These are phyloP conservation scores for Diplodia scrobiculata DNA, from an alignment of 2,329 filamentous ascomycete genomes.

Conservation along the genomic window DNA sequence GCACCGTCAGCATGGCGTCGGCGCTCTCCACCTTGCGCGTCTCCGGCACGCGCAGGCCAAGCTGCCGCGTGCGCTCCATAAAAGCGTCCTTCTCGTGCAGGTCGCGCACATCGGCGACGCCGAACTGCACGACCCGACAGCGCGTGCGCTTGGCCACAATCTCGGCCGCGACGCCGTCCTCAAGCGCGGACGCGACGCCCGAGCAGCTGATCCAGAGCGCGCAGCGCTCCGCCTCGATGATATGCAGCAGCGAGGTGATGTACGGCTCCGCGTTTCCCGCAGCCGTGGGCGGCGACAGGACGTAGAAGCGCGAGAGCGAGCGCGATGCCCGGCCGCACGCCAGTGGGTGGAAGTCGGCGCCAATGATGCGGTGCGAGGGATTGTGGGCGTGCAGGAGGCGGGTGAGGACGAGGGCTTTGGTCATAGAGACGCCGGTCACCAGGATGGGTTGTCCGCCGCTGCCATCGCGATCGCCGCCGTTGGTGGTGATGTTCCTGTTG, in stretches of 20 bases:
- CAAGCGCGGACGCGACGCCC: constrained; percentile 64
- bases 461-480: background rate
- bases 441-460: constrained; percentile 58
- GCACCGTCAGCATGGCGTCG: constrained; percentile 56
- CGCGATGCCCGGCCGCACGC: constrained; percentile 57
- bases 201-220: constrained; percentile 76
- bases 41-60: constrained; percentile 48
- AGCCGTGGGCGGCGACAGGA: constrained; percentile 43
- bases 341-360: constrained; percentile 63
- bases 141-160: constrained; percentile 63
- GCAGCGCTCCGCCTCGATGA: constrained; percentile 63
- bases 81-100: constrained; percentile 69
- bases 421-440: constrained; percentile 72
- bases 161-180: constrained; percentile 61
- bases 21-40: constrained; percentile 56
- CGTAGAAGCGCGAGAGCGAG: constrained; percentile 59
- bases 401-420: constrained; percentile 68
- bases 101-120: constrained; percentile 56
- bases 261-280: constrained; percentile 49
- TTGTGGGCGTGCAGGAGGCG: constrained; percentile 60
- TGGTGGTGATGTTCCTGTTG: constrained; percentile 28
- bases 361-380: constrained; percentile 69
- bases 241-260: constrained; percentile 57
- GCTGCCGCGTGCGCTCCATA: constrained; percentile 57
- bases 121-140: constrained; percentile 67